Conservation (phyloP, 2,329 filamentous ascomycete genomes). For the Phialocephala sp. region DNA sequence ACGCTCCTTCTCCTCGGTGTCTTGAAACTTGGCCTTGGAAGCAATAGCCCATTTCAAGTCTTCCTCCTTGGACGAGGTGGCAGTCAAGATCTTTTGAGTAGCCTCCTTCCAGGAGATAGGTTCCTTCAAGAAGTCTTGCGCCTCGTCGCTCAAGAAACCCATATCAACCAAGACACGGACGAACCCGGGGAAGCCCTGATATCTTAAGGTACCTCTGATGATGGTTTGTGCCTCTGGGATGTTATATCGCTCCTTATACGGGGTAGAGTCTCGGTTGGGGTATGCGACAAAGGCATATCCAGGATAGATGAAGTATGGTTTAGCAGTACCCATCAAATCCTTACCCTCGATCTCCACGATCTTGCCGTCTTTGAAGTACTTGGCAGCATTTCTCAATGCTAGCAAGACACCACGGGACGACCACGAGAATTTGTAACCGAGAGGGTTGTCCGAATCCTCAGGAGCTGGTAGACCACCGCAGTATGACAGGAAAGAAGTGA, state of each 20-base stretch:
- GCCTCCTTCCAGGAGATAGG: slow-evolving; percentile 84
- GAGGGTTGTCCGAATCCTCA: slow-evolving; percentile 83
- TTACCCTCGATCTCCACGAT: slow-evolving; percentile 66
- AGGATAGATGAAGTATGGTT: slow-evolving; percentile 90
- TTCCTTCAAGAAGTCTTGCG: slow-evolving; percentile 67
- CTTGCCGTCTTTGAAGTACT: slow-evolving; percentile 81
- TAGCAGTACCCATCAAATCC: slow-evolving; percentile 84
- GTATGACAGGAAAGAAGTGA: slow-evolving; percentile 80
- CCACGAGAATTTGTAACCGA: slow-evolving; percentile 88
- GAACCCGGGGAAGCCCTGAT: slow-evolving; percentile 89
- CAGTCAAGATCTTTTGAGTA: slow-evolving; percentile 76
- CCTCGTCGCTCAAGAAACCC: slow-evolving; percentile 81
- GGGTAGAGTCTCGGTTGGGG: slow-evolving; percentile 88
- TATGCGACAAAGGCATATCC: slow-evolving; percentile 91
- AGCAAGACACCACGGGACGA: slow-evolving; percentile 77
- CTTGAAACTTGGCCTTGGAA: slow-evolving; percentile 75
- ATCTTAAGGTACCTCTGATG: slow-evolving; percentile 83
- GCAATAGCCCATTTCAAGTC: slow-evolving; percentile 77
- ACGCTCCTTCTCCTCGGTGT: slow-evolving; percentile 70
- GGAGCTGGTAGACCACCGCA: slow-evolving; percentile 79
- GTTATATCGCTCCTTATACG: slow-evolving; percentile 86
- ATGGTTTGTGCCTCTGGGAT: slow-evolving; percentile 93
- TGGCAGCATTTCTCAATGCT: slow-evolving; percentile 84
- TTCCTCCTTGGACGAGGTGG: slow-evolving; percentile 66
- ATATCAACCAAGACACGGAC: slow-evolving; percentile 87